Base-by-base conservation (phyloP, 768 basidiomycete genomes). In the Kondoa malvinella region DNA sequence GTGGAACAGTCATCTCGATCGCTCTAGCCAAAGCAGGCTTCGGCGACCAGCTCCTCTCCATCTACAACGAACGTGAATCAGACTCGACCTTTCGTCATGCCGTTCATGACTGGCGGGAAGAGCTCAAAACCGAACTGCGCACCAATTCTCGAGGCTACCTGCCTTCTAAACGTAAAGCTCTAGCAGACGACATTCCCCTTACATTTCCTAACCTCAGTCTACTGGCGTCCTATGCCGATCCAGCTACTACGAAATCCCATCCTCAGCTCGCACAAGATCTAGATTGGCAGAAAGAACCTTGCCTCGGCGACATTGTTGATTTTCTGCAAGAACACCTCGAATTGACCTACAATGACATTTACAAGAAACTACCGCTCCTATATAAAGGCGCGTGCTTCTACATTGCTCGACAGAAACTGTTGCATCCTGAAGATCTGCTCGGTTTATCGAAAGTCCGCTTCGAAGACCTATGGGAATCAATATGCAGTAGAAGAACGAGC, bases 11-110 rank as follows among this genome's bases (percentile, higher is more conserved):
- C 25, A 62, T 62, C 8, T 60, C 69, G 3, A 50, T 58, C 8
- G 69, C 67, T 14, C 29, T 69, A 17, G 69, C 69, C 2, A 67
- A 32, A 56, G 57, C 32, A 3, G 67, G 60, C 4, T 69, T 40
- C 31, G 69, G 69, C 2, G 67, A 69, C 21, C 30, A 40, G 15
- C 56, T 69, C 2, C 31, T 50, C 2, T 15, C 26, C 21, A 61
- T 61, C 67, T 50, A 31, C 32, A 8, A 30, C 3, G 34, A 34
- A 2, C 17, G 26, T n/a, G 16, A 27, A 17, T 34, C 66, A 17
- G 32, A 63, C 25, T 15, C 4, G 34, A 25, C 15, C 27, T 59
- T 68, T 8, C n/a, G 34, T 21, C 40, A n/a, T 8, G 50, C 67
- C 25, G 14, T 63, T 3, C 29, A 16, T 17, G 30, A 27, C 12